Evolutionary conservation across 2,329 filamentous ascomycete genomes (phyloP), one percentile per base, ranked within the genome.

Genomic region (Thielaviopsis musarum): DNA sequence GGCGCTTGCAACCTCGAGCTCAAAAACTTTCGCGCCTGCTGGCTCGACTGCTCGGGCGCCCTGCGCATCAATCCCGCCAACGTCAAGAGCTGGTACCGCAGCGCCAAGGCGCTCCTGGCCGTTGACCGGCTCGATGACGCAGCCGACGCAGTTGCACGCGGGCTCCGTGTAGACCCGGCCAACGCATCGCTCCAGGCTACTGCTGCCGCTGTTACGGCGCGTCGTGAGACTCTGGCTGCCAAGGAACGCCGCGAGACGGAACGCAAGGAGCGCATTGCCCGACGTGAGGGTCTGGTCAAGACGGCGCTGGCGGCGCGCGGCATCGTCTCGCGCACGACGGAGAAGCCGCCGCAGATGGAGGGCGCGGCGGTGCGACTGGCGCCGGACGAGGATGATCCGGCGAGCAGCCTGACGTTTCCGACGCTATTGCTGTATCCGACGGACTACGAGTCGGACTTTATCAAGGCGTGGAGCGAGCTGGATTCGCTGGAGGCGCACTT

Each of bases 1-100:
- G 91, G 91, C 0, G 82, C 94, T 28, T 95, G 89, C 72, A 87
- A 97, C 70, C 77, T 98, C 62, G 85, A 90, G 70, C 77, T 96
- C 64, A 81, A 82, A 69, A 98, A 98, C 74, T 93, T 91, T 73
- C 84, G 91, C 64, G 85, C 83, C 63, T 90, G 87, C 72, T 94
- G 85, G 67, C 78, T 85, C 54, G 93, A 97, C 75, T 93, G 91
- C 70, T 87, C 85, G 1, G 77, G 82, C 7, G 85, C 88, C 1
- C 77, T 98, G 62, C 81, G 83, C 48, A 75, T 96, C 61, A 94
- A 96, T 71, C 79, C 84, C 2, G 70, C 70, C 56, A 96, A 95
- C 70, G 70, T 94, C 67, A 98, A 98, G 74, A 91, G 93, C 1
- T 89, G 84, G 73, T 98, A 94, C 72, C 86, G 93, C 63, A 90